Conservation (phyloP, 2,329 filamentous ascomycete genomes). For the Calonectria pseudoturangicola region DNA sequence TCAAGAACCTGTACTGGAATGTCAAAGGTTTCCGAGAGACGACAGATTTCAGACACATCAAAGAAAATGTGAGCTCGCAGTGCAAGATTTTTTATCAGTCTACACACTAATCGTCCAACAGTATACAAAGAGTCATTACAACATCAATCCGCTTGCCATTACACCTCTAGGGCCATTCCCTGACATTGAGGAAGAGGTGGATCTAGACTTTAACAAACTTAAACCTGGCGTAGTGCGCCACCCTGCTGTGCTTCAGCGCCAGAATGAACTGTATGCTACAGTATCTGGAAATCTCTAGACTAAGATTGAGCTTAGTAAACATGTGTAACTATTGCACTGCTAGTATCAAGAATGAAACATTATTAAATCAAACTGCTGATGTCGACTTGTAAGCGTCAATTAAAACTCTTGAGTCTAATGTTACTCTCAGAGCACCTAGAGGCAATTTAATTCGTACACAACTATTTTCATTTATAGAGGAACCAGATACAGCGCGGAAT, state of each 20-base stretch:
- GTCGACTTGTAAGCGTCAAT: not conserved
- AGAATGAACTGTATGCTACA: constrained; percentile 48
- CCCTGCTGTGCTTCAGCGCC: constrained; percentile 50
- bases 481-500: not conserved
- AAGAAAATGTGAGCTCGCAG: constrained; percentile 69
- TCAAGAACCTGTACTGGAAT: constrained; percentile 83
- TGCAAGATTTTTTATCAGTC: not conserved
- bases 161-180: constrained; percentile 54
- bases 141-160: constrained; percentile 54
- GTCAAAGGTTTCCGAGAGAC: constrained; percentile 68
- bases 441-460: not conserved
- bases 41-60: constrained; percentile 80
- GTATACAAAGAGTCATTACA: constrained; percentile 54
- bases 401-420: no score
- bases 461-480: not conserved
- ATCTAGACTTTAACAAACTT: constrained; percentile 47
- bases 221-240: constrained; percentile 49
- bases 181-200: constrained; percentile 48
- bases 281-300: constrained; percentile 1
- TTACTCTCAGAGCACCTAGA: not conserved
- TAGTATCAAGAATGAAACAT: not conserved
- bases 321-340: not conserved
- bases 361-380: not conserved
- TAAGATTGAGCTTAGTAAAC: no score
- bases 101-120: constrained; percentile 19